Evolutionary conservation across 768 basidiomycete genomes (phyloP), one percentile per base, ranked within the genome.

Genomic region (Leccinum longicurvipes): DNA sequence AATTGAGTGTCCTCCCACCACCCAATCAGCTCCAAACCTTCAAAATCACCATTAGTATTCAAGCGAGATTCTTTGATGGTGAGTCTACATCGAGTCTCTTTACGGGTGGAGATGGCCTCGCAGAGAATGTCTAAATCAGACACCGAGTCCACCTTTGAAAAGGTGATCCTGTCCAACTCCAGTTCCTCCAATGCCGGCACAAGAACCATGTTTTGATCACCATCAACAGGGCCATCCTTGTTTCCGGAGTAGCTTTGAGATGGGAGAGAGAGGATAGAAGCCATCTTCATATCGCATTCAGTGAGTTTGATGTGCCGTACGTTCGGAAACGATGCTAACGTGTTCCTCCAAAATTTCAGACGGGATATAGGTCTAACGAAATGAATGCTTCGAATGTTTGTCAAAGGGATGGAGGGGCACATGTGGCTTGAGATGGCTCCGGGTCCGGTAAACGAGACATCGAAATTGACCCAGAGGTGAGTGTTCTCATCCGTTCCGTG

Each of bases 241-340:
- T 41, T 15, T 21, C 2, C 25, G 1, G 21, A 17, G 25, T 8
- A 14, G 12, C n/a, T n/a, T 8, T 17, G 11, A 28, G 46, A 27
- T 9, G n/a, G 8, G 15, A 6, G 3, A n/a, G 27, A 25, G 46
- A 47, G 46, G 10, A 47, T 14, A 6, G 46, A 47, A n/a, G 25
- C 46, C 6, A 47, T 47, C 5, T 25, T 6, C 42, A 55, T 36
- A 25, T 2, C 1, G 25, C 47, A 44, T 2, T 24, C 1, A 6
- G 17, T 36, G 17, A 63, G 3, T 44, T 42, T 34, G 39, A 62
- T 46, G 50, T 36, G 23, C n/a, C 42, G 49, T 12, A 60, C 19
- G 25, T 25, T 48, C 8, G 6, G 49, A 11, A 58, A 45, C 14
- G n/a, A 17, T 11, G 32, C 39, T 7, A 64, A 23, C 1, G 27